phyloP scores from a whole-genome alignment of 495 filamentous ascomycete genomes.

The Xylaria bambusicola region DNA sequence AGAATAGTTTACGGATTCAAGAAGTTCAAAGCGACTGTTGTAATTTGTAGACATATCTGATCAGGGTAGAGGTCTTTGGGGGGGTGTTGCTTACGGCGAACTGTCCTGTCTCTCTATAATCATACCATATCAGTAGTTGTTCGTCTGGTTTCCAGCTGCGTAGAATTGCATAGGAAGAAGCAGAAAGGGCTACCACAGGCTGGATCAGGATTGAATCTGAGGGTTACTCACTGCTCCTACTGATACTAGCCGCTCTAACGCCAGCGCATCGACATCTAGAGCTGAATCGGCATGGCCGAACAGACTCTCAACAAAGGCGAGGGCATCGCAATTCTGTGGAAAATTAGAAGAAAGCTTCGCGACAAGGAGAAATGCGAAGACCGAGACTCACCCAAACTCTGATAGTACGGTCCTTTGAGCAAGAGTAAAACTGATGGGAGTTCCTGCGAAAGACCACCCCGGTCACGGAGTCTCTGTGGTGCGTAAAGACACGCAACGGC shows the following conservation, averaged over 20 bases:
- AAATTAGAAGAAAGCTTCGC: slow-evolving; percentile 30
- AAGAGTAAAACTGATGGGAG: slow-evolving; percentile 89
- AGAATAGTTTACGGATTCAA: background rate
- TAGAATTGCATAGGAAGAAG: background rate
- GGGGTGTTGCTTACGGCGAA: slow-evolving; percentile 47
- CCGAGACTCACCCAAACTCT: slow-evolving; percentile 60
- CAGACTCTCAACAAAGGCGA: slow-evolving; percentile 91
- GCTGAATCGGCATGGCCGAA: slow-evolving; percentile 95
- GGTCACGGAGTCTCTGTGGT: slow-evolving; percentile 86
- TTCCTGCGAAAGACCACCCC: slow-evolving; percentile 82
- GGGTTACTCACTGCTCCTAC: slow-evolving; percentile 60
- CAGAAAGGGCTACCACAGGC: no score
- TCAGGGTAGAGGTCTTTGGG: background rate
- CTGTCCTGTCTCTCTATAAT: slow-evolving; percentile 75
- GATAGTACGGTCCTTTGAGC: slow-evolving; percentile 83
- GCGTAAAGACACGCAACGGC: slow-evolving; percentile 79
- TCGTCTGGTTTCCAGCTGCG: background rate
- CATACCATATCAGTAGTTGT: background rate
- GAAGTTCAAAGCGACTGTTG: background rate
- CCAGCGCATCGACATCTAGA: slow-evolving; percentile 76
- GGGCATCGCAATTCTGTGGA: slow-evolving; percentile 68
- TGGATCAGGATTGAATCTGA: background rate
- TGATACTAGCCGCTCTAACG: slow-evolving; percentile 82
- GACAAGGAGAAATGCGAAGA: no score
- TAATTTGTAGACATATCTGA: background rate